Evolutionary conservation across 164 flowering plant genomes (phyloP).

Genomic region (Chimonanthus praecox): DNA sequence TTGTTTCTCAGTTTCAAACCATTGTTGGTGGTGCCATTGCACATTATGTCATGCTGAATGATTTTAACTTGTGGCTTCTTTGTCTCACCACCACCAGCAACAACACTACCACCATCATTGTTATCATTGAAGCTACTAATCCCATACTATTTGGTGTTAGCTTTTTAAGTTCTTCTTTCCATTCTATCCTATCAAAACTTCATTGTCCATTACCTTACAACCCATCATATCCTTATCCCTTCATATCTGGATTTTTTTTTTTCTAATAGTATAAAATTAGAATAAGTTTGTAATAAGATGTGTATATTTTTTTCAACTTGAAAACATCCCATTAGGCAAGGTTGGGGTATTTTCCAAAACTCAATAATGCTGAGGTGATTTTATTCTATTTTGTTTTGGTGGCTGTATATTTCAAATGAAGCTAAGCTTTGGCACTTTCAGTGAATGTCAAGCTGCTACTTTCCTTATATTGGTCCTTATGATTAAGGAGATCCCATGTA

Average conservation of each 20-base stretch:
- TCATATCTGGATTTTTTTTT: no score
- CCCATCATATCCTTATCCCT: no score
- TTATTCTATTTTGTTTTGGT: neutral
- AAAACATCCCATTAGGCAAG: neutral
- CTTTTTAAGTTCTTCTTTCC: no score
- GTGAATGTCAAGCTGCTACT: neutral
- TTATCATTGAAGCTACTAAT: no score
- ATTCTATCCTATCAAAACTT: no score
- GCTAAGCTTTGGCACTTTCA: neutral
- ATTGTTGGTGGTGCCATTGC: neutral
- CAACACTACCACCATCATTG: no score
- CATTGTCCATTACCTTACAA: no score
- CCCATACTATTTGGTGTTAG: no score
- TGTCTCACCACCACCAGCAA: no score
- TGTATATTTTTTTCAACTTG: neutral
- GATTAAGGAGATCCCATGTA: neutral
- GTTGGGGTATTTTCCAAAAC: no score
- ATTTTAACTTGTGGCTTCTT: neutral
- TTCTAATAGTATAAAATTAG: neutral
- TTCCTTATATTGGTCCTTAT: neutral
- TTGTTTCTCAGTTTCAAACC: neutral
- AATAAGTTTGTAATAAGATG: no score
- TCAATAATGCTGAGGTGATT: neutral
- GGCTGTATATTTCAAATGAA: neutral
- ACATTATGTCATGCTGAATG: constrained; percentile 1